Conservation (phyloP, 192 early-diverging fungal genomes). For the Oehlia diaphana region DNA sequence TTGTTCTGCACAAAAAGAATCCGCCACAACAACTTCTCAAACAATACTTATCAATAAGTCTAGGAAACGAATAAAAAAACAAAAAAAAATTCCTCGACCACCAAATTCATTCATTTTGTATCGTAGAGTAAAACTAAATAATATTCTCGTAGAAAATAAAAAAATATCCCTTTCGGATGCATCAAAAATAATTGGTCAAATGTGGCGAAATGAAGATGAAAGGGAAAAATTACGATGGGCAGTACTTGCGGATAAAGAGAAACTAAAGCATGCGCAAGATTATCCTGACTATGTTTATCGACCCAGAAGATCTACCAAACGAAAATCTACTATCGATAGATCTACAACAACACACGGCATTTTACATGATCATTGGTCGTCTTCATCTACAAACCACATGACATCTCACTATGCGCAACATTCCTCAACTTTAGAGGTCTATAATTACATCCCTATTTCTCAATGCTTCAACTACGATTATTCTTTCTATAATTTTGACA, state of each 20-base stretch:
- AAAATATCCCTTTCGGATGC: constrained; percentile 13
- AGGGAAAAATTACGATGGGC: constrained; percentile 16
- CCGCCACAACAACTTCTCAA: not conserved
- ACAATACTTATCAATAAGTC: not conserved
- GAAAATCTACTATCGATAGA: too few species aligned
- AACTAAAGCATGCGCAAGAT: constrained; percentile 24
- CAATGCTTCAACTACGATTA: not conserved
- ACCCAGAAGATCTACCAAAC: constrained; percentile 19
- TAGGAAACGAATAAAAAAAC: not conserved
- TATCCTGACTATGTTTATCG: constrained; percentile 28
- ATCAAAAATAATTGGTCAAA: constrained; percentile 10
- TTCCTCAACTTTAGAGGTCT: not conserved
- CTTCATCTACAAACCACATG: not conserved
- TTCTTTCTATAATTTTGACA: not conserved
- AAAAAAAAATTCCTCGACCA: constrained; percentile 25
- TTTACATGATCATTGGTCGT: not conserved
- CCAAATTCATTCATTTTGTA: constrained; percentile 29
- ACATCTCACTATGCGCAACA: not conserved
- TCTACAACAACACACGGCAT: too few species aligned
- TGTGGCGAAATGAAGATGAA: constrained; percentile 26
- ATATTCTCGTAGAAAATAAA: constrained; percentile 4
- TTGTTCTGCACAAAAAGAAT: not conserved
- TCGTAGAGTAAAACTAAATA: constrained; percentile 5
- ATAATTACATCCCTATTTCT: not conserved
- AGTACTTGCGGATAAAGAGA: constrained; percentile 7